phyloP scores from a whole-genome alignment of 2,329 filamentous ascomycete genomes.

The Camillea tinctor region DNA sequence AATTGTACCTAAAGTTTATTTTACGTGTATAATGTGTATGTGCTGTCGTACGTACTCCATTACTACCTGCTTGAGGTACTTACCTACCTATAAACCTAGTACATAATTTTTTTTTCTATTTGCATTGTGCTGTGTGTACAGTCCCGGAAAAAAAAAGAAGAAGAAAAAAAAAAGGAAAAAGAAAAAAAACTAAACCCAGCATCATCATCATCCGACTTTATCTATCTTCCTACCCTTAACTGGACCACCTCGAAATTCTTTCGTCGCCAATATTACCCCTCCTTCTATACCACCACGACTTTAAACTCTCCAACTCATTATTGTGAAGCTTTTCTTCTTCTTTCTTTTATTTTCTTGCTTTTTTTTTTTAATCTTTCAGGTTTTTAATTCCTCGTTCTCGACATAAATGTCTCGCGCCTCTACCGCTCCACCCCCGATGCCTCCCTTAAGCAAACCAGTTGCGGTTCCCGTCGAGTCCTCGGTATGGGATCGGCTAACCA shows the following conservation, averaged over 20 bases:
- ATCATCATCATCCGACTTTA: background rate
- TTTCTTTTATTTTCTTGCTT: background rate
- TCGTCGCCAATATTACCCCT: background rate
- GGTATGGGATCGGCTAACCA: conserved; percentile 85
- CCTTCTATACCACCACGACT: background rate
- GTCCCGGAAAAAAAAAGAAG: too few relatives aligned
- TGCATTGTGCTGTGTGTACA: background rate
- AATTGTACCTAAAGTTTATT: too few relatives aligned
- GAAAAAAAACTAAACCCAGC: too few relatives aligned
- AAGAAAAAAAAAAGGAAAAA: too few relatives aligned
- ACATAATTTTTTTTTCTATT: background rate
- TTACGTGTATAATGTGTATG: background rate
- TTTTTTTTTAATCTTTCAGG: background rate
- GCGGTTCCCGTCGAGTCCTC: conserved; percentile 56
- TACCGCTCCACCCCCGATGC: conserved; percentile 48
- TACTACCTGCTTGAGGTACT: background rate
- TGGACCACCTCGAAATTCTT: background rate
- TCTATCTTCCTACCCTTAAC: background rate
- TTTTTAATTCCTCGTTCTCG: conserved; percentile 20
- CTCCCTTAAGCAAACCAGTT: conserved; percentile 42
- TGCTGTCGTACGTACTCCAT: background rate
- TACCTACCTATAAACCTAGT: too few relatives aligned
- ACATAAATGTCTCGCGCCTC: conserved; percentile 34
- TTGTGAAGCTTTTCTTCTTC: background rate
- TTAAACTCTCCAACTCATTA: background rate